phyloP scores from a whole-genome alignment of 345 rosid genomes.

The Rhizophora apiculata region DNA sequence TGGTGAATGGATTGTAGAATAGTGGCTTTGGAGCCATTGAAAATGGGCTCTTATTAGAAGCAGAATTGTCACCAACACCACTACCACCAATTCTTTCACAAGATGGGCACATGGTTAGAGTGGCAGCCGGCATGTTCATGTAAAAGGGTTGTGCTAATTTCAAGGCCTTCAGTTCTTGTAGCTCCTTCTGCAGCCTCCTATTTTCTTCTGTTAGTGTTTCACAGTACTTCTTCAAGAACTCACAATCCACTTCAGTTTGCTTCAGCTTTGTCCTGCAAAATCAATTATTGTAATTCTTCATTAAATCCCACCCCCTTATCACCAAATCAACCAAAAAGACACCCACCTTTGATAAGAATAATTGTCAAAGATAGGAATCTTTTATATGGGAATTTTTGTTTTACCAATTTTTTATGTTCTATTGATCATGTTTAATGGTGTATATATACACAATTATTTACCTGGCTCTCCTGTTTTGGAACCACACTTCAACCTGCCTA shows the following conservation, averaged over 20 bases:
- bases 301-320: not conserved
- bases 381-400: slow-evolving; percentile 9
- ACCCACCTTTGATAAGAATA: too few relatives aligned
- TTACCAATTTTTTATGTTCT: not conserved
- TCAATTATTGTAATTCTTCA: not conserved
- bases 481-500: slow-evolving; percentile 98
- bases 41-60: slow-evolving; percentile 38
- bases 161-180: slow-evolving; percentile 25
- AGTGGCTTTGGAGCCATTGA: slow-evolving; percentile 56
- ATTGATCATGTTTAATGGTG: not conserved
- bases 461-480: slow-evolving; percentile 99
- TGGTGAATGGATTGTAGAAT: slow-evolving; percentile 64
- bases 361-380: too few relatives aligned
- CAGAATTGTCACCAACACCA: slow-evolving; percentile 13
- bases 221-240: slow-evolving; percentile 30
- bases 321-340: not conserved
- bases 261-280: slow-evolving; percentile 30
- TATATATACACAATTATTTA: slow-evolving; percentile 9
- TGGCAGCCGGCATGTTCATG: slow-evolving; percentile 31
- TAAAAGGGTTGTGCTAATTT: slow-evolving; percentile 30
- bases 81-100: slow-evolving; percentile 60
- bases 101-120: slow-evolving; percentile 30
- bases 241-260: slow-evolving; percentile 32
- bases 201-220: slow-evolving; percentile 29
- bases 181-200: slow-evolving; percentile 26